Conservation (phyloP, 2,329 filamentous ascomycete genomes). For the Zelopaecilomyces penicillatus region DNA sequence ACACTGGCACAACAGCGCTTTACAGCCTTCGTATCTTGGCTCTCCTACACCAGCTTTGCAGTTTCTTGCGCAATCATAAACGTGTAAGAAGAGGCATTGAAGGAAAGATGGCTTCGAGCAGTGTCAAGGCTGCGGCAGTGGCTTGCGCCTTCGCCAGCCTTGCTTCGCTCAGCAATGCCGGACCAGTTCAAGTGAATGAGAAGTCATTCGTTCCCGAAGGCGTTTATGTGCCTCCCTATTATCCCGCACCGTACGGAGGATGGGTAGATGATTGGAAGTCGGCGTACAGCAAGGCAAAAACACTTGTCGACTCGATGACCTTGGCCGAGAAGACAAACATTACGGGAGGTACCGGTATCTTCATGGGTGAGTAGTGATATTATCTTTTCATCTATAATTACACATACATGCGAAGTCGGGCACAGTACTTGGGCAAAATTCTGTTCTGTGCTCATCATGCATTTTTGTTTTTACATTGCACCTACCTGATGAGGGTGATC, state of each 20-base stretch:
- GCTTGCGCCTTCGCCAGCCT: conserved; percentile 4
- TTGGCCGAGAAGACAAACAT: conserved; percentile 74
- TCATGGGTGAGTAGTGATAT: conserved; percentile 47
- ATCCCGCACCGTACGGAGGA: conserved; percentile 64
- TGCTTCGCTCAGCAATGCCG: conserved; percentile 2
- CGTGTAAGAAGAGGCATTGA: no score
- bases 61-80: no score
- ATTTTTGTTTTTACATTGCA: no score
- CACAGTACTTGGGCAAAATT: no score
- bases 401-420: no score
- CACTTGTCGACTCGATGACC: conserved; percentile 66
- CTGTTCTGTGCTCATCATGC: no score
- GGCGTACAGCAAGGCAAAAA: conserved; percentile 61
- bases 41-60: no score
- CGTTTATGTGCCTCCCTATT: conserved; percentile 48
- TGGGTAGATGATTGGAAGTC: conserved; percentile 61
- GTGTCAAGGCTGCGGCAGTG: conserved; percentile 3
- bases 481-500: no score
- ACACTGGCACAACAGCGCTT: no score
- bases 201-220: conserved; percentile 11
- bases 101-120: background rate
- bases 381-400: no score
- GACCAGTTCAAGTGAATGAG: background rate
- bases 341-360: conserved; percentile 61
- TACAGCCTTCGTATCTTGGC: no score